These are phyloP conservation scores for Ophiostoma novo-ulmi DNA, from an alignment of 2,329 filamentous ascomycete genomes.

Conservation along the genomic window DNA sequence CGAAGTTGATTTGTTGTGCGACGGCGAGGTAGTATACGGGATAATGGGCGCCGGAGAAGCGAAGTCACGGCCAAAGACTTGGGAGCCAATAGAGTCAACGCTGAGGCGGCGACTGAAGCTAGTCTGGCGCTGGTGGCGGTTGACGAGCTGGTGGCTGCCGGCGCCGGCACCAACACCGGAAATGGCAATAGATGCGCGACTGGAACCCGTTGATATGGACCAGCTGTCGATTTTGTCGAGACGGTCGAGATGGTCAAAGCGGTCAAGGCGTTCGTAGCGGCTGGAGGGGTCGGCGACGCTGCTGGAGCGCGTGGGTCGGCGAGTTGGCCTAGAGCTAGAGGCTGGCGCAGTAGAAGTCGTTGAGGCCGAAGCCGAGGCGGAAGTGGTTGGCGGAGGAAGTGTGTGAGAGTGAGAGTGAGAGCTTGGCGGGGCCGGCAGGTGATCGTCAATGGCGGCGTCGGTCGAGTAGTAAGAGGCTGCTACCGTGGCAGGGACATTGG, in stretches of 20 bases:
- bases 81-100: constrained; percentile 38
- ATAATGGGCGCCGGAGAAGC: constrained; percentile 20
- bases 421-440: not conserved
- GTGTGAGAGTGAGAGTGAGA: constrained; percentile 17
- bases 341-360: constrained; percentile 18
- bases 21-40: not conserved
- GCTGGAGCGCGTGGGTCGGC: constrained; percentile 37
- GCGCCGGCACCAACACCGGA: constrained; percentile 8
- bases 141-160: constrained; percentile 29
- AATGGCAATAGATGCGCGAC: constrained; percentile 37
- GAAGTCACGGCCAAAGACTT: constrained; percentile 19
- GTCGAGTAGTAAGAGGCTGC: not conserved
- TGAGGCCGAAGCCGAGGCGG: constrained; percentile 20
- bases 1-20: not conserved
- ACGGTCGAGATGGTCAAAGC: constrained; percentile 43
- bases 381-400: constrained; percentile 14
- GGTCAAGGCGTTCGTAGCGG: constrained; percentile 39
- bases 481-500: constrained; percentile 19
- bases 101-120: constrained; percentile 42
- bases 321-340: constrained; percentile 26
- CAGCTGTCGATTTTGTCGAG: constrained; percentile 32
- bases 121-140: constrained; percentile 31
- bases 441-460: not conserved
- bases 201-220: constrained; percentile 50
- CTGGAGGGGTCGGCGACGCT: constrained; percentile 33